Evolutionary conservation across 352 stramenopile genomes (phyloP).

Genomic region (Phytopythium mirpurense): DNA sequence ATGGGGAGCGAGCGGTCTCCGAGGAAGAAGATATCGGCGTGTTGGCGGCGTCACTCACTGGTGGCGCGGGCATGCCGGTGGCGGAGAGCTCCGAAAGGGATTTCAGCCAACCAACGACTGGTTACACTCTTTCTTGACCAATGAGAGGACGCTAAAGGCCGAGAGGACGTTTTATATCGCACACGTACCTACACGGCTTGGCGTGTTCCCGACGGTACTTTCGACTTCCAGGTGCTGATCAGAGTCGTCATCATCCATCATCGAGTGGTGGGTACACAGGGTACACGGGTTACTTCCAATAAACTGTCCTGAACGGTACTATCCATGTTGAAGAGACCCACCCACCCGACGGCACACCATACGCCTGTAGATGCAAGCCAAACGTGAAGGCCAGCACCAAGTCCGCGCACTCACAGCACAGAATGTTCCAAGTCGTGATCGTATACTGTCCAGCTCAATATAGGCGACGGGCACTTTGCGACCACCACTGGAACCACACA

Average conservation of each 20-base stretch:
- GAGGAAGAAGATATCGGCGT: not conserved
- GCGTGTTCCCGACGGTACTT: not conserved
- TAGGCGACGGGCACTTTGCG: no score
- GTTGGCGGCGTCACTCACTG: not conserved
- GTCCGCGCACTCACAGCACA: no score
- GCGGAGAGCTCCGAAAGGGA: not conserved
- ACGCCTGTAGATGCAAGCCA: no score
- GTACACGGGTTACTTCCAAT: not conserved
- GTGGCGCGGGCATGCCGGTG: no score
- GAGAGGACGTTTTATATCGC: not conserved
- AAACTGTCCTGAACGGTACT: not conserved
- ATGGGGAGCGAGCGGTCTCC: not conserved
- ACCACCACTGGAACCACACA: no score
- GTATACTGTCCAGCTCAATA: no score
- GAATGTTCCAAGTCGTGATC: no score
- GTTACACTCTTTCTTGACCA: not conserved
- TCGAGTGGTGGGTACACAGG: not conserved
- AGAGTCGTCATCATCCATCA: slow-evolving; percentile 1
- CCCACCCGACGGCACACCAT: no score
- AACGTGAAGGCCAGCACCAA: no score
- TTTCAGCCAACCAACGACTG: not conserved
- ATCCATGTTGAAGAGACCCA: not conserved
- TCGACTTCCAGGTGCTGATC: no score
- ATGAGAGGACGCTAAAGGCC: not conserved
- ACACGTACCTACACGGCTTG: not conserved